Base-by-base conservation (phyloP, 805 yeast genomes). In the Hanseniaspora thailandica region DNA sequence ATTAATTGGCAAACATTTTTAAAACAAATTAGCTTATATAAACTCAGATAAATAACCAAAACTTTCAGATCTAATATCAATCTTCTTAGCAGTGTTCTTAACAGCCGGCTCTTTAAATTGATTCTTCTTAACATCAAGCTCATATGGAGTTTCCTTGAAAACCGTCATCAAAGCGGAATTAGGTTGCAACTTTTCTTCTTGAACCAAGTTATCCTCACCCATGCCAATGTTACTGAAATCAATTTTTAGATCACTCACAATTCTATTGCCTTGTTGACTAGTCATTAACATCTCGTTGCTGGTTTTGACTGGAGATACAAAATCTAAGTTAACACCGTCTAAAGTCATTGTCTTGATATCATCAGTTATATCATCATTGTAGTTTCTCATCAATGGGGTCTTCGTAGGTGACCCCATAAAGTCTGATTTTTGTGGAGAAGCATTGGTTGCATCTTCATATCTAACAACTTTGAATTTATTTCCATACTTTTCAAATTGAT, bases 321-420 rank as follows among this genome's bases (percentile, higher is more conserved):
- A 15, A n/a, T 50, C 54, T 20, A 50, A 34, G 13, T 25, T 12
- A 15, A 50, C 43, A 35, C 54, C 54, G 28, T 50, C 54, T 12
- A 50, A 23, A n/a, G 54, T 50, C 54, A 50, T 50, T 19, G 54
- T 43, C 25, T 43, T 50, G 7, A 50, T 43, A n/a, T 50, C 31
- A 26, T 23, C 45, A 19, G 47, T 50, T 4, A 50, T 50, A 19
- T 41, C 47, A 34, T 50, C 47, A 34, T 43, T 26, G 15, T 13
- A 13, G 9, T 26, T 30, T 25, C 23, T 50, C 38, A 50, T 35
- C n/a, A 41, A n/a, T 19, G 54, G 54, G 4, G 54, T 50, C 22
- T 50, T 50, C 9, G 44, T 25, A 2, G 54, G 54, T 10, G 54
- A 50, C 3, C 5, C 10, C 10, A 50, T 9, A 26, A 41, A 35